Conservation (phyloP, 495 filamentous ascomycete genomes). For the Hypoxylon subgilvum region DNA sequence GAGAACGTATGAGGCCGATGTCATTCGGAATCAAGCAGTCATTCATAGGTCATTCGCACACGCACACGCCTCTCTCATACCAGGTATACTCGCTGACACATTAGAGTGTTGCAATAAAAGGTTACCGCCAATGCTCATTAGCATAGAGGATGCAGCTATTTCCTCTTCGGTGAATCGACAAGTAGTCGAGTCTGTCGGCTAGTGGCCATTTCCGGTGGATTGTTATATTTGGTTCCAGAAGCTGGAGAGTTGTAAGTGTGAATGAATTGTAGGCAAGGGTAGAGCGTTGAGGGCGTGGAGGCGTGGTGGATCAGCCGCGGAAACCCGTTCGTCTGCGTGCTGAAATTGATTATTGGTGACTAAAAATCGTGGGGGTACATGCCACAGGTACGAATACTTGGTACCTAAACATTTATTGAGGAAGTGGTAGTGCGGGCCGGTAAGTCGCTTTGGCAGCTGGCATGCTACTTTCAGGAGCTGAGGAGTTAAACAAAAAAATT, state of each 20-base stretch:
- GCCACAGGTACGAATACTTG: not conserved
- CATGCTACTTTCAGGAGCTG: not conserved
- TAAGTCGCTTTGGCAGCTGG: constrained; percentile 4
- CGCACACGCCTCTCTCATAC: no score
- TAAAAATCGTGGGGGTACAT: constrained; percentile 25
- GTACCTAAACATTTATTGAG: not conserved
- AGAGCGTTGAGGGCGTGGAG: not conserved
- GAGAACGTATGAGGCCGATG: not conserved
- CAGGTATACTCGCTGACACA: not conserved
- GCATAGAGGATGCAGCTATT: constrained; percentile 4
- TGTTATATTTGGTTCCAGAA: constrained; percentile 8
- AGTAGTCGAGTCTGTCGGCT: not conserved
- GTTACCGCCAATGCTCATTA: constrained; percentile 21
- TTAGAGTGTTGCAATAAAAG: constrained; percentile 21
- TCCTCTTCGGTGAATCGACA: constrained; percentile 9
- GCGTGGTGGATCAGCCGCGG: constrained; percentile 5
- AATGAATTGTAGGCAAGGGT: not conserved
- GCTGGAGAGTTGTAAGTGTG: not conserved
- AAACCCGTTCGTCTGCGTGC: constrained; percentile 2
- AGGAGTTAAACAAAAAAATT: no score
- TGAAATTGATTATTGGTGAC: not conserved
- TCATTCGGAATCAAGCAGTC: constrained; percentile 14
- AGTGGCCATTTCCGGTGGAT: not conserved
- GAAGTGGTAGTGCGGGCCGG: constrained; percentile 6
- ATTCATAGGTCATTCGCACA: constrained; percentile 17